Conservation (phyloP, 2,329 filamentous ascomycete species). For the Talaromyces rugulosus region DNA sequence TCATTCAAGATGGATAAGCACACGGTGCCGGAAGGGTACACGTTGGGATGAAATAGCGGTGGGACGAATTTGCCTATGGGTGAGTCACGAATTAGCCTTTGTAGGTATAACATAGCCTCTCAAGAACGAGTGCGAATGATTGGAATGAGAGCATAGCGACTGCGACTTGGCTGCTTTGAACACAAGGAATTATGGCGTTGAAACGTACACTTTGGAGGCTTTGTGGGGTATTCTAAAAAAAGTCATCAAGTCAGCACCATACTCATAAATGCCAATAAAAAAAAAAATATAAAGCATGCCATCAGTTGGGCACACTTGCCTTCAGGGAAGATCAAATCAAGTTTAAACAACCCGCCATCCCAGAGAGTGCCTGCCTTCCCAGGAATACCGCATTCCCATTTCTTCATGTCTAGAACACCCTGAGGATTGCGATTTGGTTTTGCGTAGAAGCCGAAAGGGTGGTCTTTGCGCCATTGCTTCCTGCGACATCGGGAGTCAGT, state of each 20-base stretch:
- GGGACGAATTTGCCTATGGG: constrained; percentile 85
- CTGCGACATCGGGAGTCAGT: constrained; percentile 43
- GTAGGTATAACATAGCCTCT: background rate
- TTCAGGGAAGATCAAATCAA: constrained; percentile 88
- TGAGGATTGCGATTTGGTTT: constrained; percentile 75
- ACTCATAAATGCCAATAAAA: background rate
- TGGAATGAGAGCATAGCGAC: background rate
- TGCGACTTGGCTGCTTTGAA: background rate
- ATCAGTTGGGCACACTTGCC: constrained; percentile 47
- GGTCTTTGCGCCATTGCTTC: constrained; percentile 94
- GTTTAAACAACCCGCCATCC: constrained; percentile 96
- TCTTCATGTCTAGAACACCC: constrained; percentile 84
- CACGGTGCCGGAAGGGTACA: constrained; percentile 96
- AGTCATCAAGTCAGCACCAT: constrained; percentile 12
- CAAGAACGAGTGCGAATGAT: background rate
- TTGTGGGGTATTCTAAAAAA: constrained; percentile 85
- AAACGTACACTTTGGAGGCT: constrained; percentile 93
- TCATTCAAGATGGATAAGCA: constrained; percentile 97
- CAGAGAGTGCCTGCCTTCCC: constrained; percentile 96
- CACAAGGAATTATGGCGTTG: background rate
- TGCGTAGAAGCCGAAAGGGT: constrained; percentile 96
- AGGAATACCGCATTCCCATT: constrained; percentile 94
- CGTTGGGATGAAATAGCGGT: constrained; percentile 95
- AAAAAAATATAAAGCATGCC: background rate
- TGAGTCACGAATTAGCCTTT: background rate